Evolutionary conservation across 768 basidiomycete species (phyloP).

Genomic region (Mycena filopes): DNA sequence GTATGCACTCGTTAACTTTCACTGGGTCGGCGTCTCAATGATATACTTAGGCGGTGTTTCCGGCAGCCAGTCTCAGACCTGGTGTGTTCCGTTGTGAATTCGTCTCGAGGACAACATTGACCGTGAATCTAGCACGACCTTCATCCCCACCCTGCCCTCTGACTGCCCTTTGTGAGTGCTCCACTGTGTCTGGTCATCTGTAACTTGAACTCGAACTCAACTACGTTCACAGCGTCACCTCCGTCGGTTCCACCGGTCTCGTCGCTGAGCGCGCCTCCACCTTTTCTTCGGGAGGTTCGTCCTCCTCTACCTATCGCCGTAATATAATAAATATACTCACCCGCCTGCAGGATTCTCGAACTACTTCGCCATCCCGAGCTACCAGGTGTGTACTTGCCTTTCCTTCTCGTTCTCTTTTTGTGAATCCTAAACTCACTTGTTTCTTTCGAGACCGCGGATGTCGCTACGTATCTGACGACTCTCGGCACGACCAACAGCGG

Average conservation of each 20-base stretch:
- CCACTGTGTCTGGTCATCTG: no score
- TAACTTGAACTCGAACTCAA: no score
- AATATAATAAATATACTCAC: no score
- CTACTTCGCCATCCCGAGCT: constrained; percentile 44
- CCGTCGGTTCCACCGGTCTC: constrained; percentile 53
- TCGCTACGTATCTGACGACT: constrained; percentile 33
- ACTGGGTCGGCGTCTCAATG: no score
- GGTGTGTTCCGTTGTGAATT: not conserved
- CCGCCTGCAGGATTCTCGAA: constrained; percentile 54
- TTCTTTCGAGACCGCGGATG: constrained; percentile 24
- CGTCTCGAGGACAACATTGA: no score
- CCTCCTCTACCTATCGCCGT: no score
- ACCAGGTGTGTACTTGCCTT: constrained; percentile 30
- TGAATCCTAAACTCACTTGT: no score
- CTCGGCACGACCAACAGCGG: constrained; percentile 49
- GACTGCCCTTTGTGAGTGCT: constrained; percentile 49
- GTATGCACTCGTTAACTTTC: constrained; percentile 53
- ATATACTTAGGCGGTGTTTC: constrained; percentile 45
- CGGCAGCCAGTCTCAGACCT: constrained; percentile 24
- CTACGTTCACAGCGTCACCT: constrained; percentile 27
- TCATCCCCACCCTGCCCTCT: constrained; percentile 57
- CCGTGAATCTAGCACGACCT: constrained; percentile 26
- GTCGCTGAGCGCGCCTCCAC: constrained; percentile 52
- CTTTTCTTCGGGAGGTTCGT: constrained; percentile 59
- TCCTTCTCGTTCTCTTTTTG: no score